Base-by-base conservation (phyloP, 495 filamentous ascomycete species). In the Trichoderma gamsii region DNA sequence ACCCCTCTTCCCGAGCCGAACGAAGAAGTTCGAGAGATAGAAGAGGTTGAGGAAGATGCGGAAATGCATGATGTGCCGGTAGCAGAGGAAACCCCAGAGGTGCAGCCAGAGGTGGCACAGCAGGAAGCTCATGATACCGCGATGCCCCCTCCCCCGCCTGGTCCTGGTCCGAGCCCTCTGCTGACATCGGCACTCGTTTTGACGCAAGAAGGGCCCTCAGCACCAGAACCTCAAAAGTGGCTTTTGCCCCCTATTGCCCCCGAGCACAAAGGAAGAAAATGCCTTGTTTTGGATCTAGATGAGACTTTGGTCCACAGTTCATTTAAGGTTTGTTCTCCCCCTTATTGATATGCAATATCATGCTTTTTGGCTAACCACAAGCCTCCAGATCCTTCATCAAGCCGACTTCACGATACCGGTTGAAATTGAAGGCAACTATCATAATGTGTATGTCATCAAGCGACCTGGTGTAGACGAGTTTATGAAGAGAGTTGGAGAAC, bases 391-490 rank as follows among this genome's bases (percentile, higher is more conserved):
- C 71, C 86, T 99, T 59, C 92, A 98, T 71, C 94, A 97, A 81
- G 96, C 95, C 59, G 95, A 99, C 80, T 97, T 99, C 73, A 99
- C 96, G 15, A 98, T 99, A 75, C 95, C 95, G 1, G 96, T 99
- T 41, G 95, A 99, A 76, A 99, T 99, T 69, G 95, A 99, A 78
- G 95, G 95, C 18, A 95, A 97, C 76, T 97, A 93, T 75, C 95
- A 99, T 78, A 99, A 99, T 72, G 96, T 99, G 63, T 99, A 99
- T 76, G 95, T 99, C 64, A 98, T 98, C 76, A 99, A 99, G 79
- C 87, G 95, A 67, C 95, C 95, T 27, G 95, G 95, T 35, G 95
- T 98, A 18, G 95, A 99, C 75, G 88, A 94, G 70, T 99, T 99
- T 78, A 97, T 99, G 92, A 99, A 98, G 79, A 85, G 95, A 41